Evolutionary conservation across 2,329 filamentous ascomycete genomes (phyloP), one percentile per base, ranked within the genome.

Genomic region (Cercospora zeae-maydis): DNA sequence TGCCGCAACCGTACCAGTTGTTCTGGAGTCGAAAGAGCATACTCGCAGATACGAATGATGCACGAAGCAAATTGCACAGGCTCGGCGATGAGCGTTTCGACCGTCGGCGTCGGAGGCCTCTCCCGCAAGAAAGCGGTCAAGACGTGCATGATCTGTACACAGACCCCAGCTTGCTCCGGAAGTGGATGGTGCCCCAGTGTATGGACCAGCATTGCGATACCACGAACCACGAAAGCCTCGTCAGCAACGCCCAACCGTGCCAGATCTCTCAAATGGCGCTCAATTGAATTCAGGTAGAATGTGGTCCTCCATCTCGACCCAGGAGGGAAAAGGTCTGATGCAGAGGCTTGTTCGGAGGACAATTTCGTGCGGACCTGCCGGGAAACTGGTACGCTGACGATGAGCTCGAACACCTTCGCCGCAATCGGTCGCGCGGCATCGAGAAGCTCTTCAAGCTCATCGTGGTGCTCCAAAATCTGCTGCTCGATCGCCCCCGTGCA

Each of bases 391-490:
- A 72, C 82, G 67, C 91, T 86, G 0, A 87, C 85, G 1, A 91
- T 89, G 61, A 95, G 86, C 16, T 85, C 84, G 59, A 85, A 79
- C 37, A 69, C 67, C 56, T 66, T 61, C 10, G 63, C 30, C 33
- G 70, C 71, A 30, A 71, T 93, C 87, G 49, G 90, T 84, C 78
- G 93, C 84, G 69, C 59, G 5, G 66, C 69, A 66, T 87, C 86
- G 59, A 98, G 81, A 71, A 93, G 89, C 47, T 86, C 84, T 82
- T 95, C 96, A 24, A 99, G 78, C 64, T 93, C 87, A 59, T 91
- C 84, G 71, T 96, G 96, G 75, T 96, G 90, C 62, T 87, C 83
- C 68, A 95, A 79, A 21, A 98, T 87, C 70, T 93, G 90, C 11
- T 85, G 82, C 73, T 98, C 92, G 2, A 98, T 81, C 1, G 83